Conservation (phyloP, 1,284 basidiomycete genomes). For the Ceratobasidium papillatum region DNA sequence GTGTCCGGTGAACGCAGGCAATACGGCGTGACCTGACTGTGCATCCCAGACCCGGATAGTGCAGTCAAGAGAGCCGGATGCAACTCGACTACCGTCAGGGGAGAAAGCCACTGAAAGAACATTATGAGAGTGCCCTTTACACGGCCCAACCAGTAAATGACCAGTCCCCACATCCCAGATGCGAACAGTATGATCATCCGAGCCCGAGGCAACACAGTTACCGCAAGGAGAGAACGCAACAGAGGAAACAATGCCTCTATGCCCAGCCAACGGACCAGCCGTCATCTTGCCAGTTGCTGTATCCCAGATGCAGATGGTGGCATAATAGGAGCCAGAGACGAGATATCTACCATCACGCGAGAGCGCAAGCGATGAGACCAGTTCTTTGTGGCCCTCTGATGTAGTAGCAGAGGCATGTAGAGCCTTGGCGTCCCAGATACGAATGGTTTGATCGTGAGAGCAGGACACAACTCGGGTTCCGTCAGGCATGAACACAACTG, state of each 20-base stretch:
- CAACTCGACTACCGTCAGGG: slow-evolving; percentile 19
- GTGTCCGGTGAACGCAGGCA: not conserved
- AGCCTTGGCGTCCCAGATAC: not conserved
- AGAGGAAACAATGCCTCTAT: not conserved
- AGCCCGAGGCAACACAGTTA: slow-evolving; percentile 6
- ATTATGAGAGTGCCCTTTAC: not conserved
- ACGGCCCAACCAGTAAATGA: not conserved
- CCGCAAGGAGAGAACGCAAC: slow-evolving; percentile 35
- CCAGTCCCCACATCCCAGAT: slow-evolving; percentile 17
- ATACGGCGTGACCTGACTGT: not conserved
- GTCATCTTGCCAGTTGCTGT: not conserved
- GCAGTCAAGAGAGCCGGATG: slow-evolving; percentile 21
- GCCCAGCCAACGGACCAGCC: slow-evolving; percentile 4
- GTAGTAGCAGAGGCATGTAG: not conserved
- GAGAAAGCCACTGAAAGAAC: slow-evolving; percentile 28
- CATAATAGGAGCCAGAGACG: not conserved
- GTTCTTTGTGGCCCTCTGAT: not conserved
- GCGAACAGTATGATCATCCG: slow-evolving; percentile 11
- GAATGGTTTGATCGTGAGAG: not conserved
- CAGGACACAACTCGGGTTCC: not conserved
- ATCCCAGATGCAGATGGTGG: not conserved
- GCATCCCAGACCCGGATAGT: slow-evolving; percentile 32
- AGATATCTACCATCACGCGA: not conserved
- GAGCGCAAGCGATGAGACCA: not conserved
- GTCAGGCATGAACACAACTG: not conserved